Percentiles rank a stretch among this genome's conserved stretches.
phyloP scores from a whole-genome alignment of 495 filamentous ascomycete species.

The Barbatosphaeria neglecta region DNA sequence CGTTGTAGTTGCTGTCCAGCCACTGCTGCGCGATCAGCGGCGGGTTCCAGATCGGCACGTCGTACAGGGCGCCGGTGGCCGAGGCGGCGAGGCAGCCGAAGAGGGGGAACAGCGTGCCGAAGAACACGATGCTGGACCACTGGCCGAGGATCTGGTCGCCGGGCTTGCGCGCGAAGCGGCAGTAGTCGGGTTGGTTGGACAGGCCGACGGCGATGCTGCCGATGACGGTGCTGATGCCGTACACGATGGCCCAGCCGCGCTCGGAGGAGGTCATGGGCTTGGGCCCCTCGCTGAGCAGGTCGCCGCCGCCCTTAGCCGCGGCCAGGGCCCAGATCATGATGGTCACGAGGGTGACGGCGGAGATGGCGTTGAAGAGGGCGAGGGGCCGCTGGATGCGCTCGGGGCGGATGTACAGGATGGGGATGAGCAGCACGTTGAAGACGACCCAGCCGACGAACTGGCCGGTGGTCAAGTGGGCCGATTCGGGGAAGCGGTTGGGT shows the following conservation, averaged over 20 bases:
- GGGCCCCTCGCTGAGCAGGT: constrained; percentile 9
- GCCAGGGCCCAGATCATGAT: constrained; percentile 21
- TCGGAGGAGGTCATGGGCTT: constrained; percentile 2
- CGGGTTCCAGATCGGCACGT: constrained; percentile 28
- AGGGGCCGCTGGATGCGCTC: constrained; percentile 15
- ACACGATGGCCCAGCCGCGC: constrained; percentile 13
- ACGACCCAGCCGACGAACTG: constrained; percentile 20
- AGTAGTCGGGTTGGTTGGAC: constrained; percentile 16
- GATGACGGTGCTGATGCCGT: constrained; percentile 15
- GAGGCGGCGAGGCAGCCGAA: constrained; percentile 28
- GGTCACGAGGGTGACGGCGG: constrained; percentile 10
- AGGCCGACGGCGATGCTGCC: constrained; percentile 14
- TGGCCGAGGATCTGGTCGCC: constrained; percentile 16
- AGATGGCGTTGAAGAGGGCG: constrained; percentile 7
- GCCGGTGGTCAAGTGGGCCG: constrained; percentile 13
- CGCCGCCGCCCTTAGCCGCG: constrained; percentile 13
- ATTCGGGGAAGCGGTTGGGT: constrained; percentile 18
- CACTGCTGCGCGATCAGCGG: constrained; percentile 21
- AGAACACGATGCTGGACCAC: constrained; percentile 10
- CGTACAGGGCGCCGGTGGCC: constrained; percentile 22
- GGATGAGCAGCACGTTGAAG: constrained; percentile 17
- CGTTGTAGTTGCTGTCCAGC: constrained; percentile 16
- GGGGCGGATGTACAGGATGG: constrained; percentile 19
- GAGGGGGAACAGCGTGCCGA: constrained; percentile 18
- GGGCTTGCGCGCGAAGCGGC: constrained; percentile 15